Base-by-base conservation (phyloP, 1,284 basidiomycete species). In the Cryptococcus amylolentus region DNA sequence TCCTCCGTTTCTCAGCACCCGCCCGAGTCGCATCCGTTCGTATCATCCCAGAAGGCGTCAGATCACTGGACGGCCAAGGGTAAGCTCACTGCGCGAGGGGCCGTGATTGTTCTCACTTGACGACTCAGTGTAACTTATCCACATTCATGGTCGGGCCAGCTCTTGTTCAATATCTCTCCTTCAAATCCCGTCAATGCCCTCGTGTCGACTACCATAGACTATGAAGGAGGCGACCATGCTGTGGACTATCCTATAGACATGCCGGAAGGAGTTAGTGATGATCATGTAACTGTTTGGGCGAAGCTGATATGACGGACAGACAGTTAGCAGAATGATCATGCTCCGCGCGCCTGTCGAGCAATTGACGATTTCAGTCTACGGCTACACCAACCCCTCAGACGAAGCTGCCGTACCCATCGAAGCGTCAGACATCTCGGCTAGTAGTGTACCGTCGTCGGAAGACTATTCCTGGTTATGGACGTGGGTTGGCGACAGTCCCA, bases 111-210 rank as follows among this genome's bases (percentile, higher is more conserved):
- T 18, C 16, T 51, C 42, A 39, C 50, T 27, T 14, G 3, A 7
- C 16, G 47, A 8, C 14, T 9, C 39, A 60, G 61, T 2, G 55
- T 41, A 1, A 65, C 63, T 4, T 57, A 55, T 38, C 66, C 66
- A 7, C 9, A 55, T 5, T 12, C 20, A 27, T 67, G 56, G 52
- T 45, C 52, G 5, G 66, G 54, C 4, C 50, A 60, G 37, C 26
- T 67, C 13, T 57, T 60, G 12, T 49, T 67, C 43, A 67, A 67
- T 47, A 43, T 62, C 4, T 62, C 62, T 4, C 54, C 60, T 8
- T 58, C 64, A 4, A 48, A 52, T 6, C 66, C 66, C 9, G 56
- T 67, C 44, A 67, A 67, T 44, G 66, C 66, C 4, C 51, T 67
- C 9, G 47, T 46, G 10, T 44, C 49, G 8, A 61, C 58, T 18